Base-by-base conservation (phyloP, 2,329 filamentous ascomycete genomes). In the Trichoderma lentiforme region DNA sequence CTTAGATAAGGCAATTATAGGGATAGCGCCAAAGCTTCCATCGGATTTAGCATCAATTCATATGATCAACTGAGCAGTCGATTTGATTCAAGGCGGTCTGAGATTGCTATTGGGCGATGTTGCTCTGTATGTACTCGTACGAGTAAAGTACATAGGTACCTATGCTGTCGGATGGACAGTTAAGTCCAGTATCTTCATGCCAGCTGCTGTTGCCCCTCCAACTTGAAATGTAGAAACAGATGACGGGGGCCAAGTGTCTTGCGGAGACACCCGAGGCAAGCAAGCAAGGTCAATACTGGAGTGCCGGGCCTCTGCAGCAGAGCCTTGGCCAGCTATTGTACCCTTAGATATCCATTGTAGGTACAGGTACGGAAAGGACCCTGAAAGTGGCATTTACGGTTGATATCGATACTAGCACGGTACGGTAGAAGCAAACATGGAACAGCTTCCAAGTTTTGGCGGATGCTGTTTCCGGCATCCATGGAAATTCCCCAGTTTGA, bases 161-260 rank as follows among this genome's bases (percentile, higher is more conserved):
- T 18, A 43, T 43, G 39, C 39, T n/a, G 15, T 43, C 3, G 39
- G 39, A 43, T 3, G 18, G 15, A n/a, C 39, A n/a, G 18, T n/a
- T 43, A 18, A 3, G 39, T 43, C 7, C 39, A 43, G 21, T 3
- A 24, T 53, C n/a, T 53, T 21, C 67, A 61, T 61, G 28, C 66
- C 67, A 69, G 57, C 39, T 32, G 57, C n/a, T 60, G 39, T 70
- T 61, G 14, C 67, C 67, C 67, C 57, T 62, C 67, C 67, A 53
- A 70, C 57, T 43, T 2, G 64, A 47, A 36, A 24, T 61, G 63
- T 21, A 47, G 64, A 58, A 58, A 67, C 51, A 3, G 56, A 43
- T 15, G 51, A 62, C 30, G 67, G 53, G 39, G 30, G 67, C 28
- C 26, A 68, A 66, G 24, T 61, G 56, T 60, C 56, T 51, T 61